These are phyloP conservation scores for Heliamphora pulchella DNA, from an alignment of 179 eudicot species.

Conservation along the genomic window DNA sequence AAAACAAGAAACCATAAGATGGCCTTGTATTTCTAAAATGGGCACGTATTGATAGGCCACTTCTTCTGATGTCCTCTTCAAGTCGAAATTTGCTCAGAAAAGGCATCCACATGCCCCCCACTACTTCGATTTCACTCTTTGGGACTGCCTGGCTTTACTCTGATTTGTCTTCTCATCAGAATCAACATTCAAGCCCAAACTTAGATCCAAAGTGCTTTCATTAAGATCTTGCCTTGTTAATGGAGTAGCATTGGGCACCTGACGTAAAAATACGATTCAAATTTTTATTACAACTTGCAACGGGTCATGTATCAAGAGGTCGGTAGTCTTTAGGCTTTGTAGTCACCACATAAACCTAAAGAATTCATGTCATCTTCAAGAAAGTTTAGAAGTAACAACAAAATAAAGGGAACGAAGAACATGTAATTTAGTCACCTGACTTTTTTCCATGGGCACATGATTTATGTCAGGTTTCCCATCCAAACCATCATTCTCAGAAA, in stretches of 20 bases:
- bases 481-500: slow-evolving; percentile 35
- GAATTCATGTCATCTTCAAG: background rate
- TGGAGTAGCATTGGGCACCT: slow-evolving; percentile 44
- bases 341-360: background rate
- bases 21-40: slow-evolving; percentile 11
- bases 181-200: slow-evolving; percentile 59
- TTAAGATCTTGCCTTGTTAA: slow-evolving; percentile 66
- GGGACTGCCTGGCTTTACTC: slow-evolving; percentile 17
- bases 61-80: background rate
- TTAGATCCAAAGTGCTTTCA: slow-evolving; percentile 60
- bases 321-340: background rate
- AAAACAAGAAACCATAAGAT: background rate
- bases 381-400: background rate
- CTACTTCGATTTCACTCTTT: slow-evolving; percentile 18
- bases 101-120: slow-evolving; percentile 8
- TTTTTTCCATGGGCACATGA: slow-evolving; percentile 69
- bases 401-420: background rate
- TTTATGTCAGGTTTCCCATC: slow-evolving; percentile 74
- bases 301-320: background rate
- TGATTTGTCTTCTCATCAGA: slow-evolving; percentile 37
- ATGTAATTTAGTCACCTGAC: slow-evolving; percentile 33
- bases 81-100: background rate
- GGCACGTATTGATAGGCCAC: slow-evolving; percentile 8
- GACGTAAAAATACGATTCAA: slow-evolving; percentile 13
- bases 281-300: background rate